Evolutionary conservation across 1,139 yeast genomes (phyloP).

Genomic region (Candida glucosophila): DNA sequence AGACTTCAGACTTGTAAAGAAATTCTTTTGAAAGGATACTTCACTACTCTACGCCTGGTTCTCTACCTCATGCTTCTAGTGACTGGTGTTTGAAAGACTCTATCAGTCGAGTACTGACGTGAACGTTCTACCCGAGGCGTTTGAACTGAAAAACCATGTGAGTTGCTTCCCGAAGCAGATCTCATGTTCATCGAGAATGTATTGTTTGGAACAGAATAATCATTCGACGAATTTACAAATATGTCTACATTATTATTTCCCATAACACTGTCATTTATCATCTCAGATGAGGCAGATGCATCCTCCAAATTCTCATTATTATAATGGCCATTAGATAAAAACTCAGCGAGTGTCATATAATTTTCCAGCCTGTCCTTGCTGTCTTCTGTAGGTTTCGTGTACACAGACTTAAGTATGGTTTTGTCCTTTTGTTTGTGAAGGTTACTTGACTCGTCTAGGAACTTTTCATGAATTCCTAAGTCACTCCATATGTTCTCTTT

Average conservation of each 20-base stretch:
- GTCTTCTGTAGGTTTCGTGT: constrained; percentile 9
- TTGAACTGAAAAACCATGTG: constrained; percentile 10
- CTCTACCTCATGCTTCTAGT: constrained; percentile 31
- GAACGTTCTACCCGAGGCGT: constrained; percentile 33
- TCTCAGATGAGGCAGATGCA: constrained; percentile 7
- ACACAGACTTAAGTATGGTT: constrained; percentile 24
- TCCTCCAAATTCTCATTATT: too few relatives aligned
- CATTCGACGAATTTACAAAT: constrained; percentile 23
- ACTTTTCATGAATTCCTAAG: constrained; percentile 21
- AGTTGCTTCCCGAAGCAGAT: constrained; percentile 10
- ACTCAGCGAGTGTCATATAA: constrained; percentile 22
- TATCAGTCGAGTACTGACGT: constrained; percentile 31
- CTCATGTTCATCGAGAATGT: constrained; percentile 22
- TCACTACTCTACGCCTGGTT: too few relatives aligned
- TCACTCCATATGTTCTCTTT: constrained; percentile 32
- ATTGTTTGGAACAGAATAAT: constrained; percentile 19
- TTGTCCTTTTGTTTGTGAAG: constrained; percentile 16
- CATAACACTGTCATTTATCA: constrained; percentile 22
- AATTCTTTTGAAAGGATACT: too few relatives aligned
- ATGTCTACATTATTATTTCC: constrained; percentile 17
- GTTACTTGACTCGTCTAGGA: constrained; percentile 14
- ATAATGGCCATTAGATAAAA: constrained; percentile 31
- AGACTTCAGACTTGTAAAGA: too few relatives aligned
- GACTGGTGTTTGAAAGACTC: constrained; percentile 35
- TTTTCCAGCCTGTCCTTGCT: constrained; percentile 9